Evolutionary conservation across 2,329 filamentous ascomycete species (phyloP), one percentile per base, ranked within the genome.

Genomic region (Fusarium sp.): DNA sequence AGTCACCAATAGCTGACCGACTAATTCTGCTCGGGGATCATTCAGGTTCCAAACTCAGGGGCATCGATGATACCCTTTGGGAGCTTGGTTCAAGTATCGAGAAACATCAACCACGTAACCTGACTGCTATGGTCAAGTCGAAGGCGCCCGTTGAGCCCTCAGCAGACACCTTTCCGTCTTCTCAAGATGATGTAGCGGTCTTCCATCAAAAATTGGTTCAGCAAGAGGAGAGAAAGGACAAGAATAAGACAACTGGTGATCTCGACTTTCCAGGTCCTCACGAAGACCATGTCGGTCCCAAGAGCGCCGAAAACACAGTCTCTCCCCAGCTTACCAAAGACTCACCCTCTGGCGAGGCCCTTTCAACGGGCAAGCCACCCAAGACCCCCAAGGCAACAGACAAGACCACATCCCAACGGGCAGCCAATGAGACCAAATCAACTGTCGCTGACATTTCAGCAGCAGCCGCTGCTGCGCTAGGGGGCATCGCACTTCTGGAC

Each of bases 401-500:
- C 9, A 64, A 52, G 30, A 27, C 35, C 6, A 54, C 30, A 20
- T 63, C 63, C 3, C 48, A 59, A 6, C 54, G 34, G 7, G 56
- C 45, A 30, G 50, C 13, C n/a, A 72, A 67, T 18, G 60, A 67
- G 34, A 65, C 64, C 30, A 50, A 64, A 37, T 64, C 66, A 20
- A 59, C 65, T 10, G 66, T 70, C 45, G 64, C 71, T 35, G 70
- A 67, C 45, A 64, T 76, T 18, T 68, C 68, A 23, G 60, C 65
- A 7, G 63, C 73, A 32, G 65, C 72, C 48, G 82, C 76, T 57
- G 81, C 77, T 20, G 67, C 71, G 32, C 74, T 72, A 7, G 81
- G 81, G 30, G 81, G 79, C 14, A 79, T 78, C 32, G 76, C 81
- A n/a, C 71, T 81, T 54, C 73, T 78, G 52, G 79, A 82, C 64